Evolutionary conservation across 1,284 basidiomycete genomes (phyloP).

Genomic region (Earliella scabrosa): DNA sequence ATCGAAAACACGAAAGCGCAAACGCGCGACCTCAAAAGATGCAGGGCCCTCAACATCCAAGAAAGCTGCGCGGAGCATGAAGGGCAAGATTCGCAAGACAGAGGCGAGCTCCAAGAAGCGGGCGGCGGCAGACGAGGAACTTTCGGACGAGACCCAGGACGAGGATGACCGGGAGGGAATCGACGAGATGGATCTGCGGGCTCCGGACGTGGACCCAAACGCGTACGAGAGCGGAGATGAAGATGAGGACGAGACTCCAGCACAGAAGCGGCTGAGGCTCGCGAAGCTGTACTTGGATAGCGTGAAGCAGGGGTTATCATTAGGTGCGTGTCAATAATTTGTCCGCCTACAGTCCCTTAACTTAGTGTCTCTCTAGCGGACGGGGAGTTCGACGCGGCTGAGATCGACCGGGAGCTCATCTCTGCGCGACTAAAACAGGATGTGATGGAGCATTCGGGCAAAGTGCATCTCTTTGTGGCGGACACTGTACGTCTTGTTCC

Average conservation of each 20-base stretch:
- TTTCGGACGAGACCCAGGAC: conserved; percentile 66
- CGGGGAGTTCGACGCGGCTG: conserved; percentile 91
- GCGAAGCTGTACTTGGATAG: conserved; percentile 91
- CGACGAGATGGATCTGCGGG: conserved; percentile 80
- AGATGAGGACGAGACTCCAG: conserved; percentile 89
- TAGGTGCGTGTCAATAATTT: conserved; percentile 63
- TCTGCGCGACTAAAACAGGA: conserved; percentile 89
- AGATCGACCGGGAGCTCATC: conserved; percentile 92
- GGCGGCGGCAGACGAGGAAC: conserved; percentile 68
- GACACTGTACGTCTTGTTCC: conserved; percentile 54
- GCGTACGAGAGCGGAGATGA: conserved; percentile 71
- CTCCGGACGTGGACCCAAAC: conserved; percentile 57
- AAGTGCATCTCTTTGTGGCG: conserved; percentile 82
- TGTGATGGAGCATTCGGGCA: conserved; percentile 84
- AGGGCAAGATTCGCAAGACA: conserved; percentile 17
- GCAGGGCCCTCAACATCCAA: conserved; percentile 33
- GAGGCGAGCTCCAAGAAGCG: conserved; percentile 31
- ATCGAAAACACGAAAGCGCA: conserved; percentile 72
- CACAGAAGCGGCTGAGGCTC: conserved; percentile 89
- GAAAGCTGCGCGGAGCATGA: conserved; percentile 27
- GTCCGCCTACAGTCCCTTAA: neutral
- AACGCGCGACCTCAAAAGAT: conserved; percentile 48
- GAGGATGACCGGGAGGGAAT: conserved; percentile 55
- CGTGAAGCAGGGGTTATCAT: conserved; percentile 64
- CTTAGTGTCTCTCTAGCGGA: conserved; percentile 51